These are phyloP conservation scores for Pilobolus umbonatus DNA, from an alignment of 192 early-diverging fungal genomes.

Conservation along the genomic window DNA sequence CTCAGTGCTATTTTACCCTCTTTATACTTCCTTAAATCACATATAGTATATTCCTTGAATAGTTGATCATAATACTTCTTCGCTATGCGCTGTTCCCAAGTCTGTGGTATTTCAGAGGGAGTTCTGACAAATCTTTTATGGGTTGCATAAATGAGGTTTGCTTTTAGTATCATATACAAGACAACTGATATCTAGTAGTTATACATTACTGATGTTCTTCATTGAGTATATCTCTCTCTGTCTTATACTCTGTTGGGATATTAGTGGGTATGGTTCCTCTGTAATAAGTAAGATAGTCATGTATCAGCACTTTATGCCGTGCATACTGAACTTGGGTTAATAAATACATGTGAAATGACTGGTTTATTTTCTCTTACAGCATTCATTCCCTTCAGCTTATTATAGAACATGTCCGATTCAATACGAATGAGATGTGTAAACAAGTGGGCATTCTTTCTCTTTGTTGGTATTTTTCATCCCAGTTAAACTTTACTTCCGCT, in stretches of 20 bases:
- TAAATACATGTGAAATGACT: too few relatives aligned
- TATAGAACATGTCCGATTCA: too few relatives aligned
- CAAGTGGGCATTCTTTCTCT: too few relatives aligned
- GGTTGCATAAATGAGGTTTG: background rate
- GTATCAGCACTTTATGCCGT: conserved; percentile 56
- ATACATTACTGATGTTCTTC: conserved; percentile 59
- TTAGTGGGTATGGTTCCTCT: background rate
- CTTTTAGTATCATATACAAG: background rate
- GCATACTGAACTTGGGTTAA: conserved; percentile 37
- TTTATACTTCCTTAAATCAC: conserved; percentile 68
- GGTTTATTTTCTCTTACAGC: too few relatives aligned
- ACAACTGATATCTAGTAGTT: background rate
- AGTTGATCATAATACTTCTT: conserved; percentile 84
- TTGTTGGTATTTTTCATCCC: too few relatives aligned
- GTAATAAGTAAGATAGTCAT: conserved; percentile 49
- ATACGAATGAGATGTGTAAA: too few relatives aligned
- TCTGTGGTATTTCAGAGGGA: conserved; percentile 36
- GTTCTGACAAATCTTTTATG: conserved; percentile 56
- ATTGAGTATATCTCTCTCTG: conserved; percentile 66
- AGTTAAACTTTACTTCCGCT: too few relatives aligned
- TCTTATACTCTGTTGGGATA: conserved; percentile 24
- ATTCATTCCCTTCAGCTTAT: too few relatives aligned
- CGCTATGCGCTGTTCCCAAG: conserved; percentile 74
- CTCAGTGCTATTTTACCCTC: conserved; percentile 65
- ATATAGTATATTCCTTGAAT: conserved; percentile 80